Base-by-base conservation (phyloP, 495 filamentous ascomycete genomes). In the Penicillium chermesinum region DNA sequence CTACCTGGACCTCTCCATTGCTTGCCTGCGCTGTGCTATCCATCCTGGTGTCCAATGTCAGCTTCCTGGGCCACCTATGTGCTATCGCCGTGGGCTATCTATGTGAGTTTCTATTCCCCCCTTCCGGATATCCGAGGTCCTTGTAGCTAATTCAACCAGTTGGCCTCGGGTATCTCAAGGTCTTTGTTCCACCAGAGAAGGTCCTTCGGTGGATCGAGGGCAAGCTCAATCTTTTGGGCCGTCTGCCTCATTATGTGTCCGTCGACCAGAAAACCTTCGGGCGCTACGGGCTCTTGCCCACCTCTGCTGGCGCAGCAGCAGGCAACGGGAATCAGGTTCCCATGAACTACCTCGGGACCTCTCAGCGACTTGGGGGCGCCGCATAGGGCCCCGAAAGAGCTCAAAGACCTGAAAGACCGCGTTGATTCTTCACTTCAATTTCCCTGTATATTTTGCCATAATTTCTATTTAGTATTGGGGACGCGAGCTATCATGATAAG, bases 181-280 rank as follows among this genome's bases (percentile, higher is more conserved):
- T 89, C 45, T 78, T 96, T 17, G 85, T 85, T 25, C 90, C 90
- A 19, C 89, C 88, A 0, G 90, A 95, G 58, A 83, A 82, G 70
- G 66, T 84, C 19, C 70, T 95, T 33, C 75, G 90, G 39, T 95
- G 80, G 79, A 80, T 95, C 41, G 90, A 96, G 67, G 77, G 79
- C 15, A 94, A 88, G 63, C 57, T 94, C 43, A 91, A 95, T 53
- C 76, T 95, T 15, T 72, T 94, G 2, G 87, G 82, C 12, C 75
- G 87, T 47, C 66, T 95, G 32, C 89, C 90, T 13, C 86, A 91
- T 66, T 96, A 94, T 58, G 83, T 96, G 13, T 90, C 86, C 15
- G 81, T 96, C 10, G 90, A 96, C 59, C 90, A 95, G 62, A 95
- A 94, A 78, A 94, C 86, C n/a, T 94, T 89, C 59, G 90, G 90